phyloP scores from a whole-genome alignment of 805 yeast genomes.

The Candida endomychidarum region DNA sequence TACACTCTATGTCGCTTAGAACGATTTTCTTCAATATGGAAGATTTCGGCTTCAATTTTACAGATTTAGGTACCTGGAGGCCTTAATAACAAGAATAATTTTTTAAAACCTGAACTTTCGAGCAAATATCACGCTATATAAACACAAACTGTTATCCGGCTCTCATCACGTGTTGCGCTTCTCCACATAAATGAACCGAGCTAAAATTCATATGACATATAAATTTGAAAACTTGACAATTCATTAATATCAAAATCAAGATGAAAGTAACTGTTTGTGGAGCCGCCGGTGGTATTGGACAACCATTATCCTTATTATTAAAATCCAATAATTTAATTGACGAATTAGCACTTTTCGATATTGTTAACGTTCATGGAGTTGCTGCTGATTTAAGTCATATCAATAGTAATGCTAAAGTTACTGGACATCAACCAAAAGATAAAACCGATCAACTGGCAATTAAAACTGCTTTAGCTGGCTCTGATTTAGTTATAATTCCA shows the following conservation, averaged over 20 bases:
- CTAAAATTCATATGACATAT: constrained; percentile 4
- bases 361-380: constrained; percentile 46
- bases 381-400: constrained; percentile 48
- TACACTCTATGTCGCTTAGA: neutral
- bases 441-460: constrained; percentile 40
- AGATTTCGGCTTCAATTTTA: too few species aligned
- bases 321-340: constrained; percentile 40
- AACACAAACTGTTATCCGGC: too few species aligned
- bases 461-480: constrained; percentile 34
- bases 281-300: constrained; percentile 52
- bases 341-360: constrained; percentile 42
- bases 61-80: too few species aligned
- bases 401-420: constrained; percentile 38
- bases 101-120: too few species aligned
- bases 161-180: constrained; percentile 4
- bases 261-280: constrained; percentile 50
- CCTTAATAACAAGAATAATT: too few species aligned
- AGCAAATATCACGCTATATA: too few species aligned
- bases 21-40: too few species aligned
- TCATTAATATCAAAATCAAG: constrained; percentile 17
- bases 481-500: constrained; percentile 44
- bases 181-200: constrained; percentile 5
- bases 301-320: constrained; percentile 44
- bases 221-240: neutral
- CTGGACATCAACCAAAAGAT: constrained; percentile 40